These are phyloP conservation scores for Colletotrichum kahawae DNA, from an alignment of 2,329 filamentous ascomycete genomes.

Conservation along the genomic window DNA sequence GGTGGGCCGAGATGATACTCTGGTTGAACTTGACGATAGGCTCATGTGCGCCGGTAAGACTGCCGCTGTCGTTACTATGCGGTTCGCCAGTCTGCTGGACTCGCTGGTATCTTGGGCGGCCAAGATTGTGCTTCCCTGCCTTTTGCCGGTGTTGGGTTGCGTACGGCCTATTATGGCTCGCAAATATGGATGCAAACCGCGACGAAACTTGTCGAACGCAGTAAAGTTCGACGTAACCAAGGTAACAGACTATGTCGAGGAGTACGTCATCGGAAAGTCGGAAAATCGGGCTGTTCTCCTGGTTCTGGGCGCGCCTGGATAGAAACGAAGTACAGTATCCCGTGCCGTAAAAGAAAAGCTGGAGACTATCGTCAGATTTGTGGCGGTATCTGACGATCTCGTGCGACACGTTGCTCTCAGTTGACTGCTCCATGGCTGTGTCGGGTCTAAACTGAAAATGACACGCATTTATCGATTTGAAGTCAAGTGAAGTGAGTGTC, in stretches of 20 bases:
- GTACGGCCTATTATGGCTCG: neutral
- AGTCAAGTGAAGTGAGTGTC: neutral
- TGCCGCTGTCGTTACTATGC: neutral
- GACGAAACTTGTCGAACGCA: neutral
- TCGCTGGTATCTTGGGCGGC: neutral
- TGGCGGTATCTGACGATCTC: neutral
- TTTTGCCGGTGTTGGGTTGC: neutral
- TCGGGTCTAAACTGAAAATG: accelerated
- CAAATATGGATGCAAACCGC: neutral
- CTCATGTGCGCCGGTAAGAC: neutral
- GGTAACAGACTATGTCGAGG: neutral
- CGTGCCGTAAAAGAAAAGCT: neutral
- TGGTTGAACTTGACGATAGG: neutral
- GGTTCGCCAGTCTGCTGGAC: neutral
- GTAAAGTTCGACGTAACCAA: neutral
- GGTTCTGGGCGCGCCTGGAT: neutral
- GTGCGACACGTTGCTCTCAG: neutral
- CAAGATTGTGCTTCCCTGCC: neutral
- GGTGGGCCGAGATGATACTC: accelerated
- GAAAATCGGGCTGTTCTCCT: neutral
- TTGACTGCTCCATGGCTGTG: neutral
- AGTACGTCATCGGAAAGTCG: neutral
- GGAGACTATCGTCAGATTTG: neutral
- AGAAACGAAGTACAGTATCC: neutral
- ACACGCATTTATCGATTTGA: neutral